phyloP scores from a whole-genome alignment of 495 filamentous ascomycete species.

The Lindgomyces ingoldianus region DNA sequence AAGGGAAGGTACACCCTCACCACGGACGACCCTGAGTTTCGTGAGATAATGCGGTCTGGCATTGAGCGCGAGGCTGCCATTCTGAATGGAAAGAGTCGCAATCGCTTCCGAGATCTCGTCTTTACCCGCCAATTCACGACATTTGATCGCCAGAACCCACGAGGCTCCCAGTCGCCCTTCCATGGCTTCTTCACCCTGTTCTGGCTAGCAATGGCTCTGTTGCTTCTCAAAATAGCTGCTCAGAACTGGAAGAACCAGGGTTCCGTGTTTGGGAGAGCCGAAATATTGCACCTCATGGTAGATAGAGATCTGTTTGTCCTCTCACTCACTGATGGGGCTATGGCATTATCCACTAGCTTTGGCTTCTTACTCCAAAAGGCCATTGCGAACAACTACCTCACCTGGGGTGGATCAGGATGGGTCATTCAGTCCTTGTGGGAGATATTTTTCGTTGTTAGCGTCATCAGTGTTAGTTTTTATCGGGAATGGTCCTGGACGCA shows the following conservation, averaged over 20 bases:
- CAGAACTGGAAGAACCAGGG: constrained; percentile 66
- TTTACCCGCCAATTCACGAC: constrained; percentile 69
- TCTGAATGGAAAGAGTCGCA: constrained; percentile 46
- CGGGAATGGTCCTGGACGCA: constrained; percentile 78
- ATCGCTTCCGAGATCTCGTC: constrained; percentile 63
- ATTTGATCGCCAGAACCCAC: constrained; percentile 68
- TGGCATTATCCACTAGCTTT: constrained; percentile 61
- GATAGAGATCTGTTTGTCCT: constrained; percentile 64
- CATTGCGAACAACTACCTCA: constrained; percentile 54
- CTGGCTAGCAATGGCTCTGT: constrained; percentile 65
- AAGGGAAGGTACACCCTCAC: constrained; percentile 56
- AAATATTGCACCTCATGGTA: constrained; percentile 70
- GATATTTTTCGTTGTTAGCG: constrained; percentile 56
- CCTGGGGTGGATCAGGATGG: constrained; percentile 68
- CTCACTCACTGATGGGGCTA: constrained; percentile 63
- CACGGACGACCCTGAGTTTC: constrained; percentile 58
- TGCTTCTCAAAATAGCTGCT: constrained; percentile 62
- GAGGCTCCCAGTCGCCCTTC: constrained; percentile 59
- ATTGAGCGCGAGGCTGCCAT: constrained; percentile 51
- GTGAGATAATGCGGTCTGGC: constrained; percentile 51
- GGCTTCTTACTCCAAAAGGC: constrained; percentile 61
- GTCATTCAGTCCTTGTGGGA: constrained; percentile 72
- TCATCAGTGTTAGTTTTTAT: constrained; percentile 62
- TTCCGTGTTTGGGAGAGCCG: constrained; percentile 63
- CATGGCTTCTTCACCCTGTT: constrained; percentile 78